Base-by-base conservation (phyloP, 129 eudicot genomes). In the Ambrosia trifida region DNA sequence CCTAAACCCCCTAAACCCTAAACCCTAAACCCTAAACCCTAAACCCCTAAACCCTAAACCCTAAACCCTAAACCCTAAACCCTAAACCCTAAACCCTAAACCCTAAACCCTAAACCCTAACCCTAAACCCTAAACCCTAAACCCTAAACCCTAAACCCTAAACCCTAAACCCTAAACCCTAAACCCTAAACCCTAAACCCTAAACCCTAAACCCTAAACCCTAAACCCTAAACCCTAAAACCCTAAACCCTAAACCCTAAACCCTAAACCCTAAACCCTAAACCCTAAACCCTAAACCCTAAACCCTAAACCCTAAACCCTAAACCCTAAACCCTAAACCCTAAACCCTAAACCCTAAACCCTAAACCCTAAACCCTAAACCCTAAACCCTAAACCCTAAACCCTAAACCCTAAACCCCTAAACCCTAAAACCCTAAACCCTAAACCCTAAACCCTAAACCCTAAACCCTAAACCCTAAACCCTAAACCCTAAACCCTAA, bases 21-120 rank as follows among this genome's bases (percentile, higher is more conserved):
- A 52, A 52, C 59, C 59, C 59, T 52, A 52, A 52, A 52, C 59
- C 59, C 59, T 52, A 52, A 52, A 52, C 59, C 59, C 59, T 52
- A 52, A 52, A 52, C 59, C 59, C 59, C 1, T 51, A 51, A 52
- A 52, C 59, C 59, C 59, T 52, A 52, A 52, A 16, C 59, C 59
- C 59, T 52, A 52, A 52, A 52, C 59, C 59, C 59, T 16, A 52
- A 52, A 17, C 59, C 59, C 30, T 16, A 52, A 52, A 5, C 59
- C 59, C 6, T 24, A 24, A 24, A 24, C 28, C 28, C 28, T 24
- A 24, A 0, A 24, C 28, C 28, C 28, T 24, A 24, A 24, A 24
- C 28, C 28, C 28, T 24, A 24, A 24, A 0, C 28, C 28, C 28
- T 24, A 24, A 0, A 24, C 28, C 28, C 28, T 1, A 24, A 24